These are phyloP conservation scores for Nicotiana attenuata DNA, from an alignment of 257 asterid species.

Conservation along the genomic window DNA sequence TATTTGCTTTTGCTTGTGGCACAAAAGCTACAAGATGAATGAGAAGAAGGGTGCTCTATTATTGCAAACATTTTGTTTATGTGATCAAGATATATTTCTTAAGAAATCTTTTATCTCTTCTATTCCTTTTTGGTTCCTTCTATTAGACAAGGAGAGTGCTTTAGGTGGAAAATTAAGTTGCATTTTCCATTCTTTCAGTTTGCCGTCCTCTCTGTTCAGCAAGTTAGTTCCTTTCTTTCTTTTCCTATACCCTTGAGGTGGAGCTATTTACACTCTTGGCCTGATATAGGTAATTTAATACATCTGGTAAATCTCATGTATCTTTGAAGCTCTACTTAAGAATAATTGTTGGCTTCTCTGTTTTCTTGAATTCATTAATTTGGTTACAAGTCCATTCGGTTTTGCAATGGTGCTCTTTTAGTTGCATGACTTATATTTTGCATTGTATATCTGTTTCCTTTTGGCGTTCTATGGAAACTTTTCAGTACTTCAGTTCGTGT, in stretches of 20 bases:
- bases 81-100: background rate
- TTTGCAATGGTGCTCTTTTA: background rate
- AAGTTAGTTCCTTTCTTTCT: background rate
- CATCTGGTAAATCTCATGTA: background rate
- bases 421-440: slow-evolving; percentile 3
- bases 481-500: background rate
- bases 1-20: background rate
- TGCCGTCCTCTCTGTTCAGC: slow-evolving; percentile 1
- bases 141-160: background rate
- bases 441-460: background rate
- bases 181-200: background rate
- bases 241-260: background rate
- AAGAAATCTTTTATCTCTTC: background rate
- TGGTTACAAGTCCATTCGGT: background rate
- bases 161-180: background rate
- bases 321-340: background rate
- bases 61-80: background rate
- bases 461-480: background rate
- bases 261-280: background rate
- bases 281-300: background rate
- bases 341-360: background rate
- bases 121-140: background rate
- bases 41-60: background rate
- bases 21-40: background rate
- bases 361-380: background rate